phyloP scores from a whole-genome alignment of 2,329 filamentous ascomycete species.

The Aspergillus aculeatus region DNA sequence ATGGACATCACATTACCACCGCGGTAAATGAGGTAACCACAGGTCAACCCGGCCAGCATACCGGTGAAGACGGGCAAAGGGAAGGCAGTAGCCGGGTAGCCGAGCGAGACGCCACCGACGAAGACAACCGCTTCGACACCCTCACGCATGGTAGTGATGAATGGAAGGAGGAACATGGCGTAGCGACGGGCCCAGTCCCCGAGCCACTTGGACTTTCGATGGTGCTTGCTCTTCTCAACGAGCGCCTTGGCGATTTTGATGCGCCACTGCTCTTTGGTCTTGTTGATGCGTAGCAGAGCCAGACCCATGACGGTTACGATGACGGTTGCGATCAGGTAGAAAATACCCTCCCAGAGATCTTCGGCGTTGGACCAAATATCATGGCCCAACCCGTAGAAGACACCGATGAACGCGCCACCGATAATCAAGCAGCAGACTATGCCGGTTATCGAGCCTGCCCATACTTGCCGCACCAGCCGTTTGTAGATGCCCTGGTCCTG shows the following conservation, averaged over 20 bases:
- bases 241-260: slow-evolving; percentile 72
- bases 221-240: slow-evolving; percentile 50
- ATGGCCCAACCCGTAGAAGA: slow-evolving; percentile 68
- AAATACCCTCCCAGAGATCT: slow-evolving; percentile 77
- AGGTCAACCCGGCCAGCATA: slow-evolving; percentile 61
- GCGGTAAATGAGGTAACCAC: slow-evolving; percentile 75
- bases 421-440: slow-evolving; percentile 65
- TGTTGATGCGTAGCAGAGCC: slow-evolving; percentile 75
- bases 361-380: slow-evolving; percentile 68
- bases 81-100: slow-evolving; percentile 57
- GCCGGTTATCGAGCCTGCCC: slow-evolving; percentile 64
- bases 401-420: slow-evolving; percentile 67
- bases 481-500: not conserved
- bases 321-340: slow-evolving; percentile 69
- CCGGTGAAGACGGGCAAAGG: slow-evolving; percentile 70
- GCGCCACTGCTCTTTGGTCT: slow-evolving; percentile 85
- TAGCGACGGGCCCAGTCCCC: slow-evolving; percentile 73
- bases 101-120: slow-evolving; percentile 19
- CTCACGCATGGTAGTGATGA: slow-evolving; percentile 59
- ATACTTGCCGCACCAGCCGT: slow-evolving; percentile 43
- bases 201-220: slow-evolving; percentile 45
- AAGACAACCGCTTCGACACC: slow-evolving; percentile 21
- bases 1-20: slow-evolving; percentile 65
- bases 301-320: slow-evolving; percentile 82
- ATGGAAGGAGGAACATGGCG: slow-evolving; percentile 80